Evolutionary conservation across 2,329 filamentous ascomycete species (phyloP).

Genomic region (Raffaelea ambrosiae): DNA sequence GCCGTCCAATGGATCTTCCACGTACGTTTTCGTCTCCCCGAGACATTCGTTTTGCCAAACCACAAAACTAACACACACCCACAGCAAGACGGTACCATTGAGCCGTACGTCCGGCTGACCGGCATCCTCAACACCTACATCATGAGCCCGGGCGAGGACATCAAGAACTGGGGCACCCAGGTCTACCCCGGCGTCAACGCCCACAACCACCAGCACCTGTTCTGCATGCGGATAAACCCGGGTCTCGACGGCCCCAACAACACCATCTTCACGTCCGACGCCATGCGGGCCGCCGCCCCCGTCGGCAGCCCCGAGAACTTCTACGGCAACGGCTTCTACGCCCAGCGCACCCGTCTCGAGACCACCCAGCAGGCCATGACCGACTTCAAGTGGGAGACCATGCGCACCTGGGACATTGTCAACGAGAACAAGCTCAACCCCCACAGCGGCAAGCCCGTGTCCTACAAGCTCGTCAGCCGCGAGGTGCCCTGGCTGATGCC

Average conservation of each 20-base stretch:
- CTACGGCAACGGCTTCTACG: constrained; percentile 86
- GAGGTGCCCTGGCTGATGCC: constrained; percentile 74
- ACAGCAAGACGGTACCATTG: constrained; percentile 77
- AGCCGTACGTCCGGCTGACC: constrained; percentile 85
- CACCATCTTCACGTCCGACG: constrained; percentile 77
- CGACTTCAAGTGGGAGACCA: constrained; percentile 73
- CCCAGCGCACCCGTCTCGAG: constrained; percentile 70
- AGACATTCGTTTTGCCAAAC: background rate
- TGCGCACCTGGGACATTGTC: constrained; percentile 82
- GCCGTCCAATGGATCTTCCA: constrained; percentile 77
- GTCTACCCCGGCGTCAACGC: constrained; percentile 89
- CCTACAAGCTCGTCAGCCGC: constrained; percentile 83
- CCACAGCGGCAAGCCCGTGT: constrained; percentile 74
- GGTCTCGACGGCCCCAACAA: constrained; percentile 82
- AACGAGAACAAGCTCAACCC: constrained; percentile 81
- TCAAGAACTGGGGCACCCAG: constrained; percentile 81
- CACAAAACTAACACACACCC: background rate
- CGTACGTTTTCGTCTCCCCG: constrained; percentile 19
- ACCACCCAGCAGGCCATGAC: constrained; percentile 62
- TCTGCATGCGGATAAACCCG: constrained; percentile 72
- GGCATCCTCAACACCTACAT: constrained; percentile 89
- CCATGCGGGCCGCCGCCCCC: constrained; percentile 59
- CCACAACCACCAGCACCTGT: constrained; percentile 79
- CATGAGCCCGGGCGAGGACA: constrained; percentile 72
- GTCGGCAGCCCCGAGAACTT: constrained; percentile 76